phyloP scores from a whole-genome alignment of 495 filamentous ascomycete genomes.

The Penicillium pulvis region DNA sequence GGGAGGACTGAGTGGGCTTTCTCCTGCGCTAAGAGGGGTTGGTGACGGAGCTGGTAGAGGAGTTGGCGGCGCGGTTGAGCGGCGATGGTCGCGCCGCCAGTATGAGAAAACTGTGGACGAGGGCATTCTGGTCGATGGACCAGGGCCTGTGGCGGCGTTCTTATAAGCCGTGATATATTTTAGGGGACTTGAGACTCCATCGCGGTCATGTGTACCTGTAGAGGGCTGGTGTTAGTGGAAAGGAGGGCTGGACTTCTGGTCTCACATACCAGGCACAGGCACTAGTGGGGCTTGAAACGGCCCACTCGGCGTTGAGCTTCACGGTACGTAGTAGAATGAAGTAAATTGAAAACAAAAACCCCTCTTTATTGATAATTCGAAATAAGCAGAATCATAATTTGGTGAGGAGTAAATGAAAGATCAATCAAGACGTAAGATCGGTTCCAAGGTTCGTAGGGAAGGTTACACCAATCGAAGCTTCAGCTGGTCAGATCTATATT shows the following conservation, averaged over 20 bases:
- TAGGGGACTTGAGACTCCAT: conserved; percentile 24
- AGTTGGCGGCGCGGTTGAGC: conserved; percentile 40
- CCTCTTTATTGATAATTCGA: not conserved
- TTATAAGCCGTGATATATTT: conserved; percentile 9
- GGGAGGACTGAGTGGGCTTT: conserved; percentile 32
- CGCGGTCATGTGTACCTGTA: conserved; percentile 16
- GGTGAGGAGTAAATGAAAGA: not conserved
- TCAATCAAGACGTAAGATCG: conserved; percentile 1
- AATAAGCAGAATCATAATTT: not conserved
- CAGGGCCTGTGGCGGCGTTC: conserved; percentile 14
- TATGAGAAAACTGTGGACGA: conserved; percentile 53
- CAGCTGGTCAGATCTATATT: conserved; percentile 9
- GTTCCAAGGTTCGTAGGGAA: conserved; percentile 5
- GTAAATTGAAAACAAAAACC: not conserved
- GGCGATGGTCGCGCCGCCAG: conserved; percentile 50
- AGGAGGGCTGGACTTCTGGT: conserved; percentile 13
- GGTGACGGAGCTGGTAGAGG: conserved; percentile 24
- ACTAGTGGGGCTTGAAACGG: conserved; percentile 23
- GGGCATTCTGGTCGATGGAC: conserved; percentile 34
- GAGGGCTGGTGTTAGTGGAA: conserved; percentile 18
- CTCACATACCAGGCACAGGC: conserved; percentile 26
- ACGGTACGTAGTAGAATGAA: not conserved
- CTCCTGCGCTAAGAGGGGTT: conserved; percentile 23
- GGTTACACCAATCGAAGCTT: conserved; percentile 7
- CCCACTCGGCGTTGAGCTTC: conserved; percentile 15